Conservation (phyloP, 164 flowering plant species). For the Amborella trichopoda region DNA sequence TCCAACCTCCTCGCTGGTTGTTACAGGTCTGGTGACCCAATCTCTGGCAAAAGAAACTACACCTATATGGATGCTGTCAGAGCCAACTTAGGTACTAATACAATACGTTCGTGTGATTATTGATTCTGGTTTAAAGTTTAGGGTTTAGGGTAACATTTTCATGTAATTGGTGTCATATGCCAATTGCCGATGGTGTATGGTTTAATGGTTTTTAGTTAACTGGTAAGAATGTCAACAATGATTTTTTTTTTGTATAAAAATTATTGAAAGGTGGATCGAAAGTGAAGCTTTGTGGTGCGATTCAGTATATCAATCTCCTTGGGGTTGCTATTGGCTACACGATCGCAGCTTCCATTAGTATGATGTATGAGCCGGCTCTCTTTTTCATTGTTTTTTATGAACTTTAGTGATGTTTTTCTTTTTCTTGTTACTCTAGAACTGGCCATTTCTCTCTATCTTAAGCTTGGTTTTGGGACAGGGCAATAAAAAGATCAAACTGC, state of each 20-base stretch:
- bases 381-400: neutral
- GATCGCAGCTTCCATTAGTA: constrained; percentile 64
- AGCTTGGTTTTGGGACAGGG: constrained; percentile 21
- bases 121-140: too few species aligned
- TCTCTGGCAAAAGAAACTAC: constrained; percentile 40
- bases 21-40: constrained; percentile 41
- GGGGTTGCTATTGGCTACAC: constrained; percentile 73
- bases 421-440: neutral
- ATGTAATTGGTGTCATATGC: too few species aligned
- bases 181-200: too few species aligned
- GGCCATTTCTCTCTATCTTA: neutral
- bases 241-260: too few species aligned
- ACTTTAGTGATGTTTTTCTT: neutral
- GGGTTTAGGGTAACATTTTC: too few species aligned
- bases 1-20: constrained; percentile 39
- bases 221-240: too few species aligned
- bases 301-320: constrained; percentile 52
- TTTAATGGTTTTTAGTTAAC: too few species aligned
- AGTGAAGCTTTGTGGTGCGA: constrained; percentile 43
- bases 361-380: constrained; percentile 37
- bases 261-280: constrained; percentile 41
- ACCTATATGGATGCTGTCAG: constrained; percentile 60
- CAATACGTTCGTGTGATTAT: too few species aligned
- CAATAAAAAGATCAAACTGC: constrained; percentile 62
- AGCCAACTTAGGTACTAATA: constrained; percentile 42